phyloP scores from a whole-genome alignment of 1,284 basidiomycete species.

The Cutaneotrichosporon arboriforme region DNA sequence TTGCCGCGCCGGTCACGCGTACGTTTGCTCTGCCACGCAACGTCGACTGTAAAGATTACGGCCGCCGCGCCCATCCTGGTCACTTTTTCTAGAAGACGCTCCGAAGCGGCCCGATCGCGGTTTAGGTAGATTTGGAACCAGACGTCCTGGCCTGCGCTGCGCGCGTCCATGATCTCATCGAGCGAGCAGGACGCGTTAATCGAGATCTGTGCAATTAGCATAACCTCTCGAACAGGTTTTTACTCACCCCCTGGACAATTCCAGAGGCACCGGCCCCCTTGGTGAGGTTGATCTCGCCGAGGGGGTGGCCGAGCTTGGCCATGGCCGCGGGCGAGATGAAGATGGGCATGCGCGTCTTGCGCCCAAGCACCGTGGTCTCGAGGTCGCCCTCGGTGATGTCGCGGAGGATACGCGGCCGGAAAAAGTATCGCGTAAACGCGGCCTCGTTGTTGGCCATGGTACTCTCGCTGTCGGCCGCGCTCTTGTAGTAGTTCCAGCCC shows the following conservation, averaged over 20 bases:
- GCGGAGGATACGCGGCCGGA: conserved; percentile 50
- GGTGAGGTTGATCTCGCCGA: conserved; percentile 80
- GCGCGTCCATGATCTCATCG: conserved; percentile 50
- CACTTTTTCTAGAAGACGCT: conserved; percentile 56
- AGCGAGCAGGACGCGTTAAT: conserved; percentile 74
- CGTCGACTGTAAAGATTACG: conserved; percentile 90
- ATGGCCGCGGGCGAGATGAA: conserved; percentile 81
- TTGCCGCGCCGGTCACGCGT: conserved; percentile 63
- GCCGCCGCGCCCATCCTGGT: conserved; percentile 53
- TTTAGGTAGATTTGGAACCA: conserved; percentile 86
- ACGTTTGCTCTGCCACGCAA: conserved; percentile 76
- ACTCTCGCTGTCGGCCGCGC: conserved; percentile 52
- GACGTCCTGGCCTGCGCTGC: conserved; percentile 59
- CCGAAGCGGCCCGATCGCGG: conserved; percentile 62
- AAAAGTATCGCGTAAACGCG: conserved; percentile 53
- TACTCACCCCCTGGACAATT: conserved; percentile 70
- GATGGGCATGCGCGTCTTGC: conserved; percentile 65
- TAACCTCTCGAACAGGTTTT: background rate
- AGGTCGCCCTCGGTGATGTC: conserved; percentile 31
- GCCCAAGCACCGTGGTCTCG: conserved; percentile 62
- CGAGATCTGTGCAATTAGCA: conserved; percentile 53
- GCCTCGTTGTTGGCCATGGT: conserved; percentile 51
- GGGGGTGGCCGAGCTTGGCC: conserved; percentile 83
- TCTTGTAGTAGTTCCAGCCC: conserved; percentile 56
- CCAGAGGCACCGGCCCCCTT: conserved; percentile 63